A percentile compares a stretch with the other conserved stretches of the same genome.
phyloP scores from a whole-genome alignment of 2,329 filamentous ascomycete species.

The Neonectria neomacrospora region DNA sequence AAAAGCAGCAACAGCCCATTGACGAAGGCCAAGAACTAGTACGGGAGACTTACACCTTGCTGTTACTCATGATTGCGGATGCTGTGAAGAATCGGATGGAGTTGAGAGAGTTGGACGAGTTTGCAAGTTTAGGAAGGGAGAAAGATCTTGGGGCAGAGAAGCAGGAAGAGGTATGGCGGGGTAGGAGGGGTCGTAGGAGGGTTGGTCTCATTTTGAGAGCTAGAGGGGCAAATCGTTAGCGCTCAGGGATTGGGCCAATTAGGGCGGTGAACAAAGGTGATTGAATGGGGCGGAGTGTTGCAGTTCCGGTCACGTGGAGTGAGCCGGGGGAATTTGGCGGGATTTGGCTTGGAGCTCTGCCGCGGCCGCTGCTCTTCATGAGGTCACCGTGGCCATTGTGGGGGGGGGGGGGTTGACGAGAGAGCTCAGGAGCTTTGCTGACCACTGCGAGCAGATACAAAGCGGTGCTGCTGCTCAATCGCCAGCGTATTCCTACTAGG shows the following conservation, averaged over 20 bases:
- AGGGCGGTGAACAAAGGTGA: slow-evolving; percentile 14
- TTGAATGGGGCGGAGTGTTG: slow-evolving; percentile 31
- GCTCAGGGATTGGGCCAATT: slow-evolving; percentile 45
- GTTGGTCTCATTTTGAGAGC: slow-evolving; percentile 59
- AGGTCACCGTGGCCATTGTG: slow-evolving; percentile 41
- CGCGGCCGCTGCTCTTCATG: slow-evolving; percentile 31
- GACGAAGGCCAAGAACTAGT: slow-evolving; percentile 17
- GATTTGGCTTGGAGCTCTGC: slow-evolving; percentile 30
- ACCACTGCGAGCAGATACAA: slow-evolving; percentile 4
- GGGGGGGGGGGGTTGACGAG: slow-evolving; percentile 16
- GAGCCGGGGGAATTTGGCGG: slow-evolving; percentile 17
- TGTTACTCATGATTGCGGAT: slow-evolving; percentile 74
- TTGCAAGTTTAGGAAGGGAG: slow-evolving; percentile 55
- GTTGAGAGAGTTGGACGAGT: slow-evolving; percentile 54
- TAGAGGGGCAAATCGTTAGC: slow-evolving; percentile 57
- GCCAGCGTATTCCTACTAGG: slow-evolving; percentile 21
- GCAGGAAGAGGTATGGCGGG: slow-evolving; percentile 55
- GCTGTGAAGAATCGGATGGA: slow-evolving; percentile 63
- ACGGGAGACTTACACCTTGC: slow-evolving; percentile 69
- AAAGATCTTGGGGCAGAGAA: slow-evolving; percentile 54
- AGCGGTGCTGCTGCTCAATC: slow-evolving; percentile 9
- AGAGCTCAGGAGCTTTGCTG: slow-evolving; percentile 24
- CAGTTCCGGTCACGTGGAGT: slow-evolving; percentile 46
- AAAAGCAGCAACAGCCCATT: not conserved
- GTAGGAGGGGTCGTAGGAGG: slow-evolving; percentile 59